A percentile compares a stretch with the other conserved stretches of the same genome.
Conservation (phyloP, 2,329 filamentous ascomycete species). For the Cryphonectria radicalis region DNA sequence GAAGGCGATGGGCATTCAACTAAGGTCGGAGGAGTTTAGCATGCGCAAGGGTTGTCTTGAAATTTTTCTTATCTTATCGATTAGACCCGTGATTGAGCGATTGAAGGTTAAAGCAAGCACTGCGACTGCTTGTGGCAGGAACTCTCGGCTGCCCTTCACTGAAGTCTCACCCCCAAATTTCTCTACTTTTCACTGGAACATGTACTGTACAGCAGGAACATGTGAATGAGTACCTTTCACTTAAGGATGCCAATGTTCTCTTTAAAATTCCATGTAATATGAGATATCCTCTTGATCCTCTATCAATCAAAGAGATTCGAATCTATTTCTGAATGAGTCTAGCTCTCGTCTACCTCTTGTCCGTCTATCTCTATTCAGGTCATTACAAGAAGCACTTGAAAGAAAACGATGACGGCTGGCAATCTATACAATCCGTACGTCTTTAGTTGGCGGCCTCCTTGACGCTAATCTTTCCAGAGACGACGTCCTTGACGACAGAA, state of each 20-base stretch:
- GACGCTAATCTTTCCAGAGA: conserved; percentile 71
- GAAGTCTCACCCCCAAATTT: not conserved
- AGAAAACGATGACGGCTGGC: not conserved
- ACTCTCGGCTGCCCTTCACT: not conserved
- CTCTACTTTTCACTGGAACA: not conserved
- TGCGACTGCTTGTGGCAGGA: not conserved
- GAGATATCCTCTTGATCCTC: not conserved
- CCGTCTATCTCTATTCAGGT: conserved; percentile 13
- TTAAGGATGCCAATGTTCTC: not conserved
- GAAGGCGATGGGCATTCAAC: not conserved
- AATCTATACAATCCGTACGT: conserved; percentile 16
- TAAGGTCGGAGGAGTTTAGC: not conserved
- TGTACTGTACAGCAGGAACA: not conserved
- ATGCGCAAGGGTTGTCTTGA: conserved; percentile 13
- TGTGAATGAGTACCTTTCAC: not conserved
- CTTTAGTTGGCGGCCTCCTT: conserved; percentile 65
- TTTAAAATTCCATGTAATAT: not conserved
- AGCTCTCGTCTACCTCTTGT: conserved; percentile 4
- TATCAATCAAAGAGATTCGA: not conserved
- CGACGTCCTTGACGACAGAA: conserved; percentile 75
- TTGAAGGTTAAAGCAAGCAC: not conserved
- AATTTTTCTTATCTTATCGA: conserved; percentile 29
- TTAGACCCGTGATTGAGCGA: conserved; percentile 5
- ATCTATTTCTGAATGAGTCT: conserved; percentile 6
- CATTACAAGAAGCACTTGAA: not conserved